phyloP scores from a whole-genome alignment of 805 yeast species.

The Cephaloascus albidus region DNA sequence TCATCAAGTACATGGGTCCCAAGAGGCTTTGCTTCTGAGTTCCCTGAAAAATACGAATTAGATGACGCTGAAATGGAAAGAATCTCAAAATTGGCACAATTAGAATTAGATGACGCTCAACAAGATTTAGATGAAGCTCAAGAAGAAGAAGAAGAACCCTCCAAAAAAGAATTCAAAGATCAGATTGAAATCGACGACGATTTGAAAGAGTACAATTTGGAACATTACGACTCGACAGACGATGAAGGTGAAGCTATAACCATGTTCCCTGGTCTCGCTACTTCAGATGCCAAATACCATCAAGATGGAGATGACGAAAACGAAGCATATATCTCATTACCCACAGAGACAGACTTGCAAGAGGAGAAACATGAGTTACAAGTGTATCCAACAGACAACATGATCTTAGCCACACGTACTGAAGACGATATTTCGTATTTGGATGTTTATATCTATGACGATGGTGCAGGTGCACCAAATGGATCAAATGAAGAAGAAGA shows the following conservation, averaged over 20 bases:
- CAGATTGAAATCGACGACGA: constrained; percentile 72
- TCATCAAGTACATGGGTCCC: constrained; percentile 96
- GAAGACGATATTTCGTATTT: constrained; percentile 90
- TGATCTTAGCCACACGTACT: constrained; percentile 86
- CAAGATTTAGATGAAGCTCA: constrained; percentile 47
- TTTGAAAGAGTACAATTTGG: constrained; percentile 79
- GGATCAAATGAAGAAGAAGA: constrained; percentile 55
- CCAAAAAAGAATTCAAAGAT: constrained; percentile 23
- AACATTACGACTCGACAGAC: constrained; percentile 63
- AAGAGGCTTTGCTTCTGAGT: constrained; percentile 88
- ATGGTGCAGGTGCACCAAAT: constrained; percentile 77
- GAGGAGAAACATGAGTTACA: constrained; percentile 83
- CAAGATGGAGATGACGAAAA: constrained; percentile 31
- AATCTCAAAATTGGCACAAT: constrained; percentile 74
- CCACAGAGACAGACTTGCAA: constrained; percentile 49
- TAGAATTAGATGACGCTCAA: constrained; percentile 71
- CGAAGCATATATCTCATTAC: constrained; percentile 57
- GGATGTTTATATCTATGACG: constrained; percentile 92
- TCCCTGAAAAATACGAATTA: constrained; percentile 80
- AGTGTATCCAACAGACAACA: constrained; percentile 81
- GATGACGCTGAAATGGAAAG: constrained; percentile 91
- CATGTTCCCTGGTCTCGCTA: constrained; percentile 65
- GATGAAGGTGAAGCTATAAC: constrained; percentile 49
- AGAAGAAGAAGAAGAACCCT: constrained; percentile 14
- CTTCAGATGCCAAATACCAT: constrained; percentile 48